A percentile compares a stretch with the other conserved stretches of the same genome.
Conservation (phyloP, 352 stramenopile genomes). For the Stephanocyclus meneghinianus region DNA sequence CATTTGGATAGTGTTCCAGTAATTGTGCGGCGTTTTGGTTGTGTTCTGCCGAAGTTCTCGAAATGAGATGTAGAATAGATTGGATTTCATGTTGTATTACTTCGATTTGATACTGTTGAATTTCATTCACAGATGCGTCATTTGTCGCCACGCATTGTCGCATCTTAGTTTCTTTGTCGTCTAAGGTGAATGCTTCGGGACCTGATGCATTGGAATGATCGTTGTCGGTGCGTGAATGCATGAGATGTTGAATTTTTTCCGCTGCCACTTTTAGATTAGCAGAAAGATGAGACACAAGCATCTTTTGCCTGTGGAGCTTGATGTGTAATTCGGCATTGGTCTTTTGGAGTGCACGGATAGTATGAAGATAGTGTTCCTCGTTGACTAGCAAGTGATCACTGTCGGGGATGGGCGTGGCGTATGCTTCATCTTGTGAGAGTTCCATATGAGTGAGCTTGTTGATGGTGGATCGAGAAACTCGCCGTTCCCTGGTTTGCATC, state of each 20-base stretch:
- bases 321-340: neutral
- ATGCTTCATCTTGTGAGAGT: neutral
- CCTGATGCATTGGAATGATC: neutral
- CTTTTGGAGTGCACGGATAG: constrained; percentile 1
- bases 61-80: constrained; percentile 6
- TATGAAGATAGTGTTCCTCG: neutral
- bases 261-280: constrained; percentile 16
- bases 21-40: neutral
- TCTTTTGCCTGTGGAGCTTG: constrained; percentile 9
- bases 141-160: too few species aligned
- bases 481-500: neutral
- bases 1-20: neutral
- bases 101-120: constrained; percentile 1
- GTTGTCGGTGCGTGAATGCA: neutral
- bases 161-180: neutral
- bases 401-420: neutral
- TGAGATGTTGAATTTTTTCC: constrained; percentile 9
- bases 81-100: neutral
- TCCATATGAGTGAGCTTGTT: neutral
- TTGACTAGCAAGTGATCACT: neutral
- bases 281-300: constrained; percentile 13
- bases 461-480: neutral
- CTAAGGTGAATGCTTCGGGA: neutral
- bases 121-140: neutral
- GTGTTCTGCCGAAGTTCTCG: neutral